Percentiles rank a stretch among this genome's conserved stretches.
These are phyloP conservation scores for Exophiala bonariae DNA, from an alignment of 2,329 filamentous ascomycete genomes.

Conservation along the genomic window DNA sequence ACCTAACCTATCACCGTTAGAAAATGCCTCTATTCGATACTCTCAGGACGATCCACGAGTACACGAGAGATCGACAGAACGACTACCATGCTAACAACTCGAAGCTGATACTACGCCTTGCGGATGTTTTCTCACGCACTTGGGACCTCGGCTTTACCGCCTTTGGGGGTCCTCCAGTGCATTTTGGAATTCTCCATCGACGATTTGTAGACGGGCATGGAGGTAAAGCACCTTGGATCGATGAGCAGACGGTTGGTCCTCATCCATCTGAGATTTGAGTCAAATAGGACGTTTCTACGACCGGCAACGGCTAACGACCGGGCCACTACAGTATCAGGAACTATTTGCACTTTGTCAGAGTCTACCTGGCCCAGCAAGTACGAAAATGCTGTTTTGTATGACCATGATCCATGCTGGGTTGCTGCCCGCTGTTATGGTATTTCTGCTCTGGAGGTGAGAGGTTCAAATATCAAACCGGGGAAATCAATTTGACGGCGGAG, in stretches of 20 bases:
- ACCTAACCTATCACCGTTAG: no score
- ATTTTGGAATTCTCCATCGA: slow-evolving; percentile 67
- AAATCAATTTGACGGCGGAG: no score
- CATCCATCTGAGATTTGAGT: background rate
- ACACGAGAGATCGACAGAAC: slow-evolving; percentile 7
- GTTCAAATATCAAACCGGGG: slow-evolving; percentile 1
- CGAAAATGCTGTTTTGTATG: slow-evolving; percentile 71
- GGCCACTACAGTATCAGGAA: slow-evolving; percentile 63
- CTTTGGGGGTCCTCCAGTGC: slow-evolving; percentile 68
- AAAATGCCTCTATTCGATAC: slow-evolving; percentile 4
- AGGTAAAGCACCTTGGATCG: slow-evolving; percentile 61
- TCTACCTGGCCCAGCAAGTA: slow-evolving; percentile 66
- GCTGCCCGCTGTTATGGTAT: slow-evolving; percentile 57
- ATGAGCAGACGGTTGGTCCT: slow-evolving; percentile 64
- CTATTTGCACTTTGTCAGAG: slow-evolving; percentile 70
- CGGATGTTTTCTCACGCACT: slow-evolving; percentile 39
- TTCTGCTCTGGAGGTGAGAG: slow-evolving; percentile 63
- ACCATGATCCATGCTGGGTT: slow-evolving; percentile 64
- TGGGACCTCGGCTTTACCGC: slow-evolving; percentile 66
- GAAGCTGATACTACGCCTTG: slow-evolving; percentile 31
- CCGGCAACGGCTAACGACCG: background rate
- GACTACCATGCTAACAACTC: slow-evolving; percentile 28
- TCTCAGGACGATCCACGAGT: slow-evolving; percentile 4
- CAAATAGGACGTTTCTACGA: background rate
- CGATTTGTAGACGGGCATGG: slow-evolving; percentile 56